Evolutionary conservation across 768 basidiomycete species (phyloP), one percentile per base, ranked within the genome.

Genomic region (Sporobolomyces roseus): DNA sequence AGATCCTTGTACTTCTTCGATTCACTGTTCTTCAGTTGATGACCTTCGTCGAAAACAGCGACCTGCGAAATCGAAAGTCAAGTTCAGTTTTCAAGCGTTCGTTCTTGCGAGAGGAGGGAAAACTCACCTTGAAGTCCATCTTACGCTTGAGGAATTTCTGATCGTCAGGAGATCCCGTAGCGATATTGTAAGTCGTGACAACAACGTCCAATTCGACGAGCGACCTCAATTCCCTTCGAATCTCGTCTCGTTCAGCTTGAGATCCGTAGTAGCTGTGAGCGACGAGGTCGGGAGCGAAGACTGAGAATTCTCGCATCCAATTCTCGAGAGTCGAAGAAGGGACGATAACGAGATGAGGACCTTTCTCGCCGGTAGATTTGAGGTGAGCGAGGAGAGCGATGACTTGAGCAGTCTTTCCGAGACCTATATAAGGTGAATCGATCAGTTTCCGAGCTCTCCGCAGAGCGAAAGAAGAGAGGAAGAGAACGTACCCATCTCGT

Each of bases 261-360:
- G 87, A 85, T 8, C 91, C 96, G 74, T 98, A 99, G 78, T 98
- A 99, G 17, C 90, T 90, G 77, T 89, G 87, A 9, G 97, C 85
- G 23, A 85, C 83, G 77, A 99, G 87, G 9, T 83, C 83, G 8
- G 93, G 93, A 4, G 89, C 89, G 75, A 99, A 99, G 38, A 87
- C 86, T 30, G 86, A 84, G 76, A 99, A 98, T 79, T 99, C 96
- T 73, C 96, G 85, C 78, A 91, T 89, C 96, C 96, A 99, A 76
- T 99, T 99, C 79, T 99, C 96, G 30, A 98, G 81, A 0, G 93
- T 97, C 5, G 94, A 98, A 5, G 94, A 97, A 88, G 96, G 96
- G 14, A 99, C 96, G 73, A 98, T 86, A 58, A 99, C 83, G 33
- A 98, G 85, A 80, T 97, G 92, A 19, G 93, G 93, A 0, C 93